Conservation (phyloP, 257 asterid genomes). For the Scutellaria minor region DNA sequence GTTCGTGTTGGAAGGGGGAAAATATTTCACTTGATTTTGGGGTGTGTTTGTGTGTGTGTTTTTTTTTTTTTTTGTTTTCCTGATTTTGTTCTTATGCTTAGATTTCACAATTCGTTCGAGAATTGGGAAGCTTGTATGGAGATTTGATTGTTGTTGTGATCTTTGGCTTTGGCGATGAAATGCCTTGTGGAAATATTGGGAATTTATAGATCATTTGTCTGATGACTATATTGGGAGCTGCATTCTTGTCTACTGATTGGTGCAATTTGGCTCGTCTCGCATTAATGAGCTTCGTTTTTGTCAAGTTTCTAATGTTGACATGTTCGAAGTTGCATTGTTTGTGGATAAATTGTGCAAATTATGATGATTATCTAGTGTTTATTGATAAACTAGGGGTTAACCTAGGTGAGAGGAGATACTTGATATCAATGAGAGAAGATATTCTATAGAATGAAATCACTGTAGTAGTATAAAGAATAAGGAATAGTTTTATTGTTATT, state of each 20-base stretch:
- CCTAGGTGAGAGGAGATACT: constrained; percentile 8
- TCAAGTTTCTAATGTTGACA: neutral
- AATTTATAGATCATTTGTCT: constrained; percentile 1
- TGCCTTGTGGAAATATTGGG: neutral
- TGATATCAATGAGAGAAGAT: neutral
- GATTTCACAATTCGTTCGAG: constrained; percentile 11
- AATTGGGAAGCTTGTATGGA: neutral
- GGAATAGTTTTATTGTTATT: neutral
- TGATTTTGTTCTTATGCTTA: constrained; percentile 20
- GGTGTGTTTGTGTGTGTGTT: constrained; percentile 21
- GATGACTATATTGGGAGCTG: constrained; percentile 5
- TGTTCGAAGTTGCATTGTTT: neutral
- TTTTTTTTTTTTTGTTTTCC: neutral
- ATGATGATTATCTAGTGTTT: neutral
- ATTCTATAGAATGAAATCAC: neutral
- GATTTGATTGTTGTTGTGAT: constrained; percentile 20
- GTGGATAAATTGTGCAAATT: neutral
- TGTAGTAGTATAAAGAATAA: neutral
- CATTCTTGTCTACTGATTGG: neutral
- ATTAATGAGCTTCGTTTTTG: neutral
- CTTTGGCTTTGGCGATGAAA: constrained; percentile 12
- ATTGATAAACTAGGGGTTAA: neutral
- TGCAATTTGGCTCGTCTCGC: neutral
- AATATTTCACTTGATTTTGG: constrained; percentile 15
- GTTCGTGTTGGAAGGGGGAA: constrained; percentile 27